These are phyloP conservation scores for Globisporangium radiosum DNA, from an alignment of 352 stramenopile species.

Conservation along the genomic window DNA sequence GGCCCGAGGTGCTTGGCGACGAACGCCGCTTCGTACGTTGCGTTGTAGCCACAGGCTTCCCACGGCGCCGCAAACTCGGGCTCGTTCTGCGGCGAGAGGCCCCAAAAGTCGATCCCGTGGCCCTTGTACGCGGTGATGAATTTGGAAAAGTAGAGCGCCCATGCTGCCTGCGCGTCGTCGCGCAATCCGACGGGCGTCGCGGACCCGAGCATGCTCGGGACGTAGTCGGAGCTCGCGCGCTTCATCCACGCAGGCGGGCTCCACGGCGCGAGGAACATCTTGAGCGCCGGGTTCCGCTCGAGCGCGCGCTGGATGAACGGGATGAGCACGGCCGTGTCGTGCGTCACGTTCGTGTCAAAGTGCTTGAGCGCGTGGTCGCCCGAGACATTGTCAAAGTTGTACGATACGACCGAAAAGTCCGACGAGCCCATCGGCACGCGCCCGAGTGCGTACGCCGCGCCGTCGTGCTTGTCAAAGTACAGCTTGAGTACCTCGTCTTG, in stretches of 20 bases:
- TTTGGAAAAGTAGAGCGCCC: conserved; percentile 90
- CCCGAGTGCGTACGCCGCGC: conserved; percentile 83
- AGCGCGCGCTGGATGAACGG: conserved; percentile 76
- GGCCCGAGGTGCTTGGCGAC: conserved; percentile 83
- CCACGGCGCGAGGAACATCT: conserved; percentile 87
- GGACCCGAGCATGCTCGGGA: conserved; percentile 60
- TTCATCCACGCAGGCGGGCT: conserved; percentile 88
- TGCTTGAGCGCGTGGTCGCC: conserved; percentile 63
- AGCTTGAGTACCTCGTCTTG: conserved; percentile 82
- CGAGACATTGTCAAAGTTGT: conserved; percentile 82
- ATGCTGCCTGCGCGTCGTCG: conserved; percentile 50
- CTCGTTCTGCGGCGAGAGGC: conserved; percentile 89
- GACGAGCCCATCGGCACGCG: conserved; percentile 89
- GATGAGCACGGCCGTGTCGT: conserved; percentile 82
- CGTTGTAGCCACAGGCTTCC: conserved; percentile 61
- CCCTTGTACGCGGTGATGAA: conserved; percentile 90
- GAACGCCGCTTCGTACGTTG: conserved; percentile 63
- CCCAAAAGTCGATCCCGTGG: conserved; percentile 81
- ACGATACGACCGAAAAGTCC: conserved; percentile 84
- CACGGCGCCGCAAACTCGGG: conserved; percentile 69
- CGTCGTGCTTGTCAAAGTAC: conserved; percentile 81
- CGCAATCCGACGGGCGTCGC: conserved; percentile 40
- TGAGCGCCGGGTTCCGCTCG: conserved; percentile 56
- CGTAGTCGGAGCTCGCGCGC: conserved; percentile 31
- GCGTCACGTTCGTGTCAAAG: conserved; percentile 69